Percentiles rank a stretch among this genome's conserved stretches.
Evolutionary conservation across 176 grass and related monocot species (phyloP).

Genomic region (Eragrostis curvula): DNA sequence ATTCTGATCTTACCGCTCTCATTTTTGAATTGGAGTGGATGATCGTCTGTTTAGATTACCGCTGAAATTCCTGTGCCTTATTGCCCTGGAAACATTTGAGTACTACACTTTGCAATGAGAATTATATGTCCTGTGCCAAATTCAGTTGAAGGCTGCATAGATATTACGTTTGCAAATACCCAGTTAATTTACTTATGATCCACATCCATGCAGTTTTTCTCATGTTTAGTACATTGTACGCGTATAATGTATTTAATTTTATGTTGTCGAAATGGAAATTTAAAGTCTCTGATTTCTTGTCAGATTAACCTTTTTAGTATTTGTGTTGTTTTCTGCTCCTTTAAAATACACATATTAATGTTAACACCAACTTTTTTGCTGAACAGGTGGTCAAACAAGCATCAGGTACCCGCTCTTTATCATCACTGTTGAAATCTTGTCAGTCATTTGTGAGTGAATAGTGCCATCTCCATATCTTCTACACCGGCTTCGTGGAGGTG

Average conservation of each 20-base stretch:
- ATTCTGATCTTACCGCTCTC: neutral
- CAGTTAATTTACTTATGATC: neutral
- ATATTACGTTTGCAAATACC: no score
- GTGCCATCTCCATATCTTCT: no score
- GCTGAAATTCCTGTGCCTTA: neutral
- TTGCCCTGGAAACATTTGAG: neutral
- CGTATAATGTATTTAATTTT: neutral
- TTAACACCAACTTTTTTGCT: constrained; percentile 54
- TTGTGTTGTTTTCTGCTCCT: constrained; percentile 26
- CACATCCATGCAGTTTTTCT: neutral
- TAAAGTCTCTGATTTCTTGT: neutral
- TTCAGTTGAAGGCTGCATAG: no score
- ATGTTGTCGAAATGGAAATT: constrained; percentile 12
- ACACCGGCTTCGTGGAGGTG: no score
- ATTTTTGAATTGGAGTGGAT: constrained; percentile 7
- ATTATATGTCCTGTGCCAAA: neutral
- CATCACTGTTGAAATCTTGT: neutral
- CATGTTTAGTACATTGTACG: neutral
- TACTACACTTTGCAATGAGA: neutral
- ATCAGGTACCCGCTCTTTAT: constrained; percentile 73
- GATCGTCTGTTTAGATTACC: neutral
- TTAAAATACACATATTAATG: constrained; percentile 16
- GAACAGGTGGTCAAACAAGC: constrained; percentile 99
- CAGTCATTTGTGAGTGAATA: neutral
- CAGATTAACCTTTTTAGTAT: neutral